Base-by-base conservation (phyloP, 2,329 filamentous ascomycete genomes). In the Microascus cirrosus region DNA sequence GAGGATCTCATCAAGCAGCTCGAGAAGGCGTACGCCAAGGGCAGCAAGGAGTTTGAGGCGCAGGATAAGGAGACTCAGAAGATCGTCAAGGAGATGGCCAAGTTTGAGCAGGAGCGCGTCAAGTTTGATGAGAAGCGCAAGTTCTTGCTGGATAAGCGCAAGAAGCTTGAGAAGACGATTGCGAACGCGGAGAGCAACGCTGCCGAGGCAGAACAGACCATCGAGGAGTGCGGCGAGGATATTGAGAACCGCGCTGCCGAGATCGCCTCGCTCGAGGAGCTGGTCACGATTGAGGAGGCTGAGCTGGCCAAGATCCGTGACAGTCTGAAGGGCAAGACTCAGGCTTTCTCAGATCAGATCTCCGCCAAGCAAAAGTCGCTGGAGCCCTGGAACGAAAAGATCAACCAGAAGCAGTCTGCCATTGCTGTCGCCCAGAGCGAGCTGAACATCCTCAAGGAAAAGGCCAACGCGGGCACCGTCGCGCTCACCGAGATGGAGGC, bases 91-190 rank as follows among this genome's bases (percentile, higher is more conserved):
- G 90, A 97, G 68, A 85, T 94, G 73, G 85, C 90, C 52, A 93
- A 92, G 68, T 91, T 95, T 61, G 95, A 99, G 67, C 96, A 97
- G 68, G 94, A 97, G 68, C 86, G 86, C 24, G 94, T 99, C 72
- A 99, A 99, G 68, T 92, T 95, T 63, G 93, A 97, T 63, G 95
- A 99, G 72, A 97, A 97, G 77, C 87, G 87, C 70, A 99, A 99
- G 69, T 97, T 97, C 71, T 74, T 99, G 63, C 77, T 82, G 2
- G 87, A 86, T 66, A 99, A 99, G 75, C 86, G 89, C 65, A 96
- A 94, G 76, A 99, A 99, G 74, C 80, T 96, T 15, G 90, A 97
- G 63, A 97, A 96, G 74, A 82, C 87, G 0, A 89, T 94, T 61
- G 79, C 84, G 58, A 87, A 85, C 53, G 90, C 89, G 60, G 89